Base-by-base conservation (phyloP, 83 land plant genomes). In the Thuja plicata region DNA sequence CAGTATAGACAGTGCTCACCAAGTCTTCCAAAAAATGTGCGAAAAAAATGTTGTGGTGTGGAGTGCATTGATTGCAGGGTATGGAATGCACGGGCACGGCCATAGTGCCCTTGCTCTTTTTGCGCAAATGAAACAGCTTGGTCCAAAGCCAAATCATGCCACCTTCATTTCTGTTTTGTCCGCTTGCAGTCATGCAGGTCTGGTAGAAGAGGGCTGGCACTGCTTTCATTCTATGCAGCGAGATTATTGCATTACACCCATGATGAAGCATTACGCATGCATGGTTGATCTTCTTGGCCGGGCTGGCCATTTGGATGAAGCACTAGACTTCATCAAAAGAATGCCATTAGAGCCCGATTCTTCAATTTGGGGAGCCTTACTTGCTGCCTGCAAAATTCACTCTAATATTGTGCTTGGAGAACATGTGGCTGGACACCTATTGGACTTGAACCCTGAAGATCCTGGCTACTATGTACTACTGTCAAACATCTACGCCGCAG, bases 181-280 rank as follows among this genome's bases (percentile, higher is more conserved):
- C 89, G 94, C 94, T n/a, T 93, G 95, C 84, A 86, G 88, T 82
- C 95, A 93, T 89, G 77, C 91, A 60, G 95, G 94, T 8, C 38
- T 92, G 88, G 88, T 92, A 32, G 88, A 89, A 76, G 91, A 92
- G 57, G 92, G 95, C 16, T 55, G 91, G 81, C 34, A 84, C 17
- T 91, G 91, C 74, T 92, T 93, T 45, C 48, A 84, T 32, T 89
- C 87, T 87, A 93, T 93, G 94, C 86, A 84, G 52, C 89, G 16
- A 21, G 37, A 86, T 35, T 60, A 93, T 85, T 83, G 55, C 8
- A 45, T 92, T 60, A 84, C 74, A 60, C 95, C 92, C 74, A 91
- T 87, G 71, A 32, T 93, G 46, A 94, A 93, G 88, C 95, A 93
- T 71, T 93, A 92, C 89, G 90, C 94, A 38, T 93, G 95, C 89